A percentile compares a stretch with the other conserved stretches of the same genome.
Conservation (phyloP, 495 filamentous ascomycete genomes). For the Aspergillus panamensis region DNA sequence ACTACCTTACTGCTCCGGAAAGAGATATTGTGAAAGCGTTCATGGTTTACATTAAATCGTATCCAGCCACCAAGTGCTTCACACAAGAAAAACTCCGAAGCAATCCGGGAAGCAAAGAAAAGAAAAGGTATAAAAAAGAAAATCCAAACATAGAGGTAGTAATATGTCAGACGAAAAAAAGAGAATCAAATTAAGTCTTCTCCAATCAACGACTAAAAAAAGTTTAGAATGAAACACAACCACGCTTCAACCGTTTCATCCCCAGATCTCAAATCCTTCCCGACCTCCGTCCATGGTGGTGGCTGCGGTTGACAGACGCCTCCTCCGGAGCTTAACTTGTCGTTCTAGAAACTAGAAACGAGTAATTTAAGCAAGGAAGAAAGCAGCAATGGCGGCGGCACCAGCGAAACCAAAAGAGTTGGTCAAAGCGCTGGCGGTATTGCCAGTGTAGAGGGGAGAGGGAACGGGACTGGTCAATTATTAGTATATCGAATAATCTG, state of each 20-base stretch:
- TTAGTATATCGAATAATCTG: slow-evolving; percentile 14
- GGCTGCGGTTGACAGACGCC: slow-evolving; percentile 17
- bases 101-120: slow-evolving; percentile 36
- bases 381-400: slow-evolving; percentile 47
- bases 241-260: slow-evolving; percentile 2
- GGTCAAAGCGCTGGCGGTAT: slow-evolving; percentile 45
- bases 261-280: slow-evolving; percentile 20
- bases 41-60: slow-evolving; percentile 50
- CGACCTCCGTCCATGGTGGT: slow-evolving; percentile 11
- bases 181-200: slow-evolving; percentile 33
- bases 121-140: slow-evolving; percentile 27
- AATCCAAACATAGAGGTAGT: slow-evolving; percentile 28
- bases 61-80: slow-evolving; percentile 45
- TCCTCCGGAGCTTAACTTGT: slow-evolving; percentile 25
- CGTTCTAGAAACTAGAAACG: slow-evolving; percentile 20
- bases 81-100: slow-evolving; percentile 38
- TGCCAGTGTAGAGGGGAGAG: slow-evolving; percentile 44
- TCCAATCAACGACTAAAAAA: slow-evolving; percentile 25
- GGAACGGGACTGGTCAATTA: slow-evolving; percentile 26
- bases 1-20: slow-evolving; percentile 26
- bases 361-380: slow-evolving; percentile 52
- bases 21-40: slow-evolving; percentile 34
- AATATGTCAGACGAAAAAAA: slow-evolving; percentile 28
- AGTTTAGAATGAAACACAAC: background rate
- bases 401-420: slow-evolving; percentile 49